Percentiles rank a stretch among this genome's conserved stretches.
Conservation (phyloP, 2,329 filamentous ascomycete species). For the Colletotrichum salicis region DNA sequence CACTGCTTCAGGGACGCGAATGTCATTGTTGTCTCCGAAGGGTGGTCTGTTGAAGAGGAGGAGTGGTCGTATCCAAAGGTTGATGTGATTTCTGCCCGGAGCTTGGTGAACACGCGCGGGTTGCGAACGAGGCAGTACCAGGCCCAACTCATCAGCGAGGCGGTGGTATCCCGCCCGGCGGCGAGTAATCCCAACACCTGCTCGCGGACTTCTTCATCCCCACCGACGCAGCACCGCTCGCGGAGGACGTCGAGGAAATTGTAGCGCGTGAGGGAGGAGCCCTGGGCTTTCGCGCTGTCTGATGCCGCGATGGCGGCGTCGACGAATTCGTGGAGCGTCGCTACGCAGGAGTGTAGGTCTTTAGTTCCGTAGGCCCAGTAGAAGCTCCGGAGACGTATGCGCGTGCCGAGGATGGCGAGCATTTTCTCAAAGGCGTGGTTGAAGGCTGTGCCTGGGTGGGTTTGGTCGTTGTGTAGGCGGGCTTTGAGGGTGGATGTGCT, state of each 20-base stretch:
- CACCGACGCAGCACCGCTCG: slow-evolving; percentile 19
- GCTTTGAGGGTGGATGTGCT: slow-evolving; percentile 26
- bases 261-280: slow-evolving; percentile 23
- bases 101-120: slow-evolving; percentile 27
- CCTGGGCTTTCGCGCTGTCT: neutral
- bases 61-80: slow-evolving; percentile 14
- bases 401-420: slow-evolving; percentile 23
- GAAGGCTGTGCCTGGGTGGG: slow-evolving; percentile 23
- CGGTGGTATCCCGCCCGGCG: slow-evolving; percentile 41
- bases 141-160: slow-evolving; percentile 37
- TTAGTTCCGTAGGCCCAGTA: slow-evolving; percentile 22
- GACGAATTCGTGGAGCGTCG: slow-evolving; percentile 25
- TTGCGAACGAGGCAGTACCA: slow-evolving; percentile 38
- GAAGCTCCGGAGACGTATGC: slow-evolving; percentile 27
- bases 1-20: slow-evolving; percentile 38
- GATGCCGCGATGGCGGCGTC: slow-evolving; percentile 35
- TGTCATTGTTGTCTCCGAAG: slow-evolving; percentile 8
- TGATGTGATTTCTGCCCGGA: slow-evolving; percentile 32
- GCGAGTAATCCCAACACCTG: slow-evolving; percentile 31
- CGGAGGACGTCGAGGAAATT: slow-evolving; percentile 37
- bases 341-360: slow-evolving; percentile 3
- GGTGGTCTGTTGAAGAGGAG: neutral
- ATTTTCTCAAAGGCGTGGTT: slow-evolving; percentile 26
- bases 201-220: slow-evolving; percentile 17
- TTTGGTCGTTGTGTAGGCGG: slow-evolving; percentile 5